phyloP scores from a whole-genome alignment of 306 rosid genomes.

The Begonia loranthoides region DNA sequence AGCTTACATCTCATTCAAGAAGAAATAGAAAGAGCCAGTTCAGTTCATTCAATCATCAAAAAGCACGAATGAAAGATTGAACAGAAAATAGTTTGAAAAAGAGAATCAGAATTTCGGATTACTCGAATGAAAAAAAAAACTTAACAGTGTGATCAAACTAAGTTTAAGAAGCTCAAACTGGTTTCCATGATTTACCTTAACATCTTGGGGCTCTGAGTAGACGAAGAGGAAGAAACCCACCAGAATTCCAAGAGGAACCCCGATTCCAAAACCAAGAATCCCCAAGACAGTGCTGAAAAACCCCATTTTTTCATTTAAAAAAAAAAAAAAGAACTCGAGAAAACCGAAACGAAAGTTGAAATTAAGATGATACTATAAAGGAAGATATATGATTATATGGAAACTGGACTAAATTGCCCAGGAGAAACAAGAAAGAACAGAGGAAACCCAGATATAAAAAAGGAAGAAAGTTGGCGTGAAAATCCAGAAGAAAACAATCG shows the following conservation, averaged over 20 bases:
- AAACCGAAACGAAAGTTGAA: conserved; percentile 6
- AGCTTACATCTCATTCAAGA: too few relatives aligned
- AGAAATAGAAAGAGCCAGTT: neutral
- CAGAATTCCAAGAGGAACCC: conserved; percentile 75
- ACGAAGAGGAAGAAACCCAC: conserved; percentile 68
- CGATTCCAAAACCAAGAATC: conserved; percentile 57
- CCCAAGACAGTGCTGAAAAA: conserved; percentile 49
- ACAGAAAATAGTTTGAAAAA: neutral
- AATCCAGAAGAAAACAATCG: neutral
- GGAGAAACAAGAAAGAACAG: neutral
- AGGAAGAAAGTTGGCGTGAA: neutral
- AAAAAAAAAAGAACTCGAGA: conserved; percentile 1
- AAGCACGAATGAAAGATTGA: conserved; percentile 1
- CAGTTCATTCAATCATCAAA: neutral
- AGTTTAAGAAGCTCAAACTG: neutral
- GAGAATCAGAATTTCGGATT: neutral
- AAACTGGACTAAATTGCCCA: neutral
- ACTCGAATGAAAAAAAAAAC: neutral
- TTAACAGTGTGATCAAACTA: conserved; percentile 2
- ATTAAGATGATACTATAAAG: neutral
- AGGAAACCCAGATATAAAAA: neutral
- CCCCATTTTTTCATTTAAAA: conserved; percentile 36
- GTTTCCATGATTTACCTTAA: conserved; percentile 28
- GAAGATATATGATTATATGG: neutral
- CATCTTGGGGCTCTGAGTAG: conserved; percentile 45